Conservation (phyloP, 768 basidiomycete species). For the Panus rudis region DNA sequence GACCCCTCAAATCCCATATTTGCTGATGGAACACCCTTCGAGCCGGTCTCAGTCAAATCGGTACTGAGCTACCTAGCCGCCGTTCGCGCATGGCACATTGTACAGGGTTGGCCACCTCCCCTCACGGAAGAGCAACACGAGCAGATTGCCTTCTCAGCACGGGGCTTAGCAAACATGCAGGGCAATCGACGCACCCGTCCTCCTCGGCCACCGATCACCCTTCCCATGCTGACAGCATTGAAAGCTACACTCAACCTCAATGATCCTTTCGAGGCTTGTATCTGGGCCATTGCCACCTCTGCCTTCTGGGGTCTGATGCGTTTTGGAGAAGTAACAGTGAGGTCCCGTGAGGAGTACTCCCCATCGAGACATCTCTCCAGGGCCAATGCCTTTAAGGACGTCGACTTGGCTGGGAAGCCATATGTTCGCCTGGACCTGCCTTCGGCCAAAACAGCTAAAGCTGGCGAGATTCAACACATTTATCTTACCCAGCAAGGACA, state of each 20-base stretch:
- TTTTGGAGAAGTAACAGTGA: conserved; percentile 31
- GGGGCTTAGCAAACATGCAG: conserved; percentile 23
- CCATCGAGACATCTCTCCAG: conserved; percentile 19
- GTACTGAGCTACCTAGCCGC: conserved; percentile 30
- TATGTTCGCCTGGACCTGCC: conserved; percentile 28
- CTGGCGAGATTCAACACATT: conserved; percentile 27
- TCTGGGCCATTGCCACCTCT: conserved; percentile 30
- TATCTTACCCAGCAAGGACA: conserved; percentile 18
- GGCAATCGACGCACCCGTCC: conserved; percentile 12
- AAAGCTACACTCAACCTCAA: conserved; percentile 15
- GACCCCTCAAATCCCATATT: conserved; percentile 4
- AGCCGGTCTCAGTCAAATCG: conserved; percentile 22
- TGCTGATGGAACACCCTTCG: conserved; percentile 16
- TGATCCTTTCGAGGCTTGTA: conserved; percentile 32
- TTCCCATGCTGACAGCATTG: conserved; percentile 24
- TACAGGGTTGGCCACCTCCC: conserved; percentile 31
- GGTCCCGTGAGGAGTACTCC: conserved; percentile 16
- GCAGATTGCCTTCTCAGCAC: conserved; percentile 23
- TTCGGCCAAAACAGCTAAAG: conserved; percentile 29
- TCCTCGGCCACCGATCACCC: conserved; percentile 27
- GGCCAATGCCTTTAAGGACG: conserved; percentile 11
- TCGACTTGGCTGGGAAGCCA: conserved; percentile 19
- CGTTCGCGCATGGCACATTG: conserved; percentile 32
- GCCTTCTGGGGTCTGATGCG: conserved; percentile 36
- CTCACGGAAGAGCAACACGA: conserved; percentile 13